These are phyloP conservation scores for Coniochaeta ligniaria DNA, from an alignment of 2,329 filamentous ascomycete species.

Conservation along the genomic window DNA sequence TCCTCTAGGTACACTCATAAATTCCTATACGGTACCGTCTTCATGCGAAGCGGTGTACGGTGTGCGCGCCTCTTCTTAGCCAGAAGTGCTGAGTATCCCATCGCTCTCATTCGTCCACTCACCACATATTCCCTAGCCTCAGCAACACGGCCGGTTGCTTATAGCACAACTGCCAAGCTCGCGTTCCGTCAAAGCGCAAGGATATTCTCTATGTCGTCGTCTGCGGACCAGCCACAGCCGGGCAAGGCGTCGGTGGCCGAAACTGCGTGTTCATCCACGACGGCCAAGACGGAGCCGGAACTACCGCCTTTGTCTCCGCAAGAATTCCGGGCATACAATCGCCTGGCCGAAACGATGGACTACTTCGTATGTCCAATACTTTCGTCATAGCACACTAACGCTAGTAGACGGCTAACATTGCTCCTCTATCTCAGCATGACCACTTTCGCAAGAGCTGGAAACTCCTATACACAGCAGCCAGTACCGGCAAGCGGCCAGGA, in stretches of 20 bases:
- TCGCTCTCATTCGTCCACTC: neutral
- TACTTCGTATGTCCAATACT: constrained; percentile 47
- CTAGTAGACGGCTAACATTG: constrained; percentile 7
- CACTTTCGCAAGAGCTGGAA: constrained; percentile 73
- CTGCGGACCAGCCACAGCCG: neutral
- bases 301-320: constrained; percentile 57
- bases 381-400: neutral
- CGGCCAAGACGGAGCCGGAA: neutral
- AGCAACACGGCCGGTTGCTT: neutral
- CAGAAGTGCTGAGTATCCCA: neutral
- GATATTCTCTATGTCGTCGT: neutral
- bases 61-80: neutral
- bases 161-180: neutral
- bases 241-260: neutral
- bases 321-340: constrained; percentile 66
- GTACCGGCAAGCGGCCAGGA: constrained; percentile 47
- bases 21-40: neutral
- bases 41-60: neutral
- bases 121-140: neutral
- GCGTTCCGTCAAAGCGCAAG: neutral
- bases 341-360: constrained; percentile 69
- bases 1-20: neutral
- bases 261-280: neutral
- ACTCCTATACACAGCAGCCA: constrained; percentile 59
- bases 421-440: constrained; percentile 49